Percentiles rank a stretch among this genome's conserved stretches.
phyloP scores from a whole-genome alignment of 1,284 basidiomycete species.

The Crucibulum cyathiforme region DNA sequence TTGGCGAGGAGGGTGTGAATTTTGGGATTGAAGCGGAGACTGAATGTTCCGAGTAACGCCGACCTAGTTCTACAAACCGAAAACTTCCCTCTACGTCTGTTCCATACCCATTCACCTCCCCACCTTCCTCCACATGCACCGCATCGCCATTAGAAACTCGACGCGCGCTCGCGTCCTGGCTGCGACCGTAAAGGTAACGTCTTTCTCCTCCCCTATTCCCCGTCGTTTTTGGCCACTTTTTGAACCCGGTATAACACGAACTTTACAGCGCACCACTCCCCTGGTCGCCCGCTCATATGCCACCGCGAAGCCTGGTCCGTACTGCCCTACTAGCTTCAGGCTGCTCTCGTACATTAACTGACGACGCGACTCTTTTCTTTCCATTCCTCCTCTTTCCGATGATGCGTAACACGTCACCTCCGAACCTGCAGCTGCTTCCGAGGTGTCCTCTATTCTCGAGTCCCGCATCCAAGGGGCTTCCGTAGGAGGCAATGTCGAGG shows the following conservation, averaged over 20 bases:
- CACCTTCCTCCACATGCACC: constrained; percentile 77
- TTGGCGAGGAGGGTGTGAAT: constrained; percentile 31
- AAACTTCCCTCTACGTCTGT: constrained; percentile 41
- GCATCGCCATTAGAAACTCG: constrained; percentile 86
- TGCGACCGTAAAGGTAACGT: constrained; percentile 64
- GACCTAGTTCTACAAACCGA: constrained; percentile 39
- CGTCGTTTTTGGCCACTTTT: constrained; percentile 13
- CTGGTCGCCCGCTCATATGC: constrained; percentile 85
- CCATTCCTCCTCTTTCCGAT: constrained; percentile 21
- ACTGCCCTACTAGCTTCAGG: constrained; percentile 1
- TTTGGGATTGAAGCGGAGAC: constrained; percentile 39
- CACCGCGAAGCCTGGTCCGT: constrained; percentile 95
- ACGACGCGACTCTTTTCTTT: constrained; percentile 24
- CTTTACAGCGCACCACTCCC: constrained; percentile 55
- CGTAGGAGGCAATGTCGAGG: constrained; percentile 93
- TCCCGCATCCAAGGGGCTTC: constrained; percentile 94
- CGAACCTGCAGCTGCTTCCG: constrained; percentile 82
- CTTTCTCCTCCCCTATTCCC: constrained; percentile 13
- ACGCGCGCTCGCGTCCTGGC: constrained; percentile 76
- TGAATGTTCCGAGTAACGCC: constrained; percentile 53
- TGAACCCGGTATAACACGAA: constrained; percentile 33
- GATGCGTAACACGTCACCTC: constrained; percentile 51
- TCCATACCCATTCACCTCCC: constrained; percentile 47
- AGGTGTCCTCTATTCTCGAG: constrained; percentile 99
- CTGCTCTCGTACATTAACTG: constrained; percentile 11